phyloP scores from a whole-genome alignment of 805 yeast genomes.

The Osmozyma mogii region DNA sequence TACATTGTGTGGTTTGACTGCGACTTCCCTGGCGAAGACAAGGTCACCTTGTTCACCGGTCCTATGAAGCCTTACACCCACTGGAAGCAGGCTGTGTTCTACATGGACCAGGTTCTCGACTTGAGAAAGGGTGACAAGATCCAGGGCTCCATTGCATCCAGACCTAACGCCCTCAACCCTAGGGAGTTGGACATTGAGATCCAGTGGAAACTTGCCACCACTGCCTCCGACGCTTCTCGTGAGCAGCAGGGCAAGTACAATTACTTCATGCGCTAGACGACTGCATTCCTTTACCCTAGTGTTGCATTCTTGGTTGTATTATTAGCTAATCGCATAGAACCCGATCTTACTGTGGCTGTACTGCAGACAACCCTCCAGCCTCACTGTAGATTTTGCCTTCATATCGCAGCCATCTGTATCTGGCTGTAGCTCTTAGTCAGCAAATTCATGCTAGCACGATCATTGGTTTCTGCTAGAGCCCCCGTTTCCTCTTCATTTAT shows the following conservation, averaged over 20 bases:
- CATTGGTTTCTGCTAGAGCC: too few relatives aligned
- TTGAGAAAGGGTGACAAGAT: slow-evolving; percentile 69
- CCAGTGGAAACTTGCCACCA: slow-evolving; percentile 43
- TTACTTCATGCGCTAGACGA: slow-evolving; percentile 58
- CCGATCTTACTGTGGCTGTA: too few relatives aligned
- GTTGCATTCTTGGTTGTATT: background rate
- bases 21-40: slow-evolving; percentile 67
- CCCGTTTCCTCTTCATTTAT: too few relatives aligned
- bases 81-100: slow-evolving; percentile 98
- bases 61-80: slow-evolving; percentile 93
- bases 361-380: too few relatives aligned
- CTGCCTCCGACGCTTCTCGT: slow-evolving; percentile 41
- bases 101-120: slow-evolving; percentile 73
- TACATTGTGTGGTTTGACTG: slow-evolving; percentile 92
- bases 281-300: background rate
- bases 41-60: slow-evolving; percentile 81
- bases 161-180: slow-evolving; percentile 73
- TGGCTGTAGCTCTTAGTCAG: too few relatives aligned
- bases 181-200: slow-evolving; percentile 85
- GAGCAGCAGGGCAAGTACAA: slow-evolving; percentile 51
- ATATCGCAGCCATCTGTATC: too few relatives aligned
- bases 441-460: too few relatives aligned
- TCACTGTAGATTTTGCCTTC: too few relatives aligned
- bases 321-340: too few relatives aligned
- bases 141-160: slow-evolving; percentile 61